Evolutionary conservation across 306 rosid species (phyloP).

Genomic region (Styphnolobium japonicum): DNA sequence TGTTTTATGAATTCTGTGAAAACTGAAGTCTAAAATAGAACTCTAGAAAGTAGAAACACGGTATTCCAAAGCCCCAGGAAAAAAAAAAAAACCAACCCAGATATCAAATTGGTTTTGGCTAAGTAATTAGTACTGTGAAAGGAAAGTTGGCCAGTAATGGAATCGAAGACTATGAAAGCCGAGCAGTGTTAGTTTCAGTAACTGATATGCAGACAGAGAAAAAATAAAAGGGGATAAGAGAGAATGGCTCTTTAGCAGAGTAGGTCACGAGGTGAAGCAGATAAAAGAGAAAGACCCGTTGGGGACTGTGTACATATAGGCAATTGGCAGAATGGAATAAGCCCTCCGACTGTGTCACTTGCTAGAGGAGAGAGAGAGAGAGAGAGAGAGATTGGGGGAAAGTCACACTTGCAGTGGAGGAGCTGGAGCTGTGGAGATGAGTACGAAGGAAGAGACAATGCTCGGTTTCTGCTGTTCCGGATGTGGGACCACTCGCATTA

Average conservation of each 20-base stretch:
- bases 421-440: slow-evolving; percentile 33
- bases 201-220: not conserved
- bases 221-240: slow-evolving; percentile 5
- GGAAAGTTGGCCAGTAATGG: slow-evolving; percentile 28
- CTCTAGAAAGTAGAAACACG: not conserved
- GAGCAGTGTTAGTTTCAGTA: slow-evolving; percentile 3
- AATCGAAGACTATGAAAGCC: not conserved
- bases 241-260: not conserved
- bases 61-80: slow-evolving; percentile 25
- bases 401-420: not conserved
- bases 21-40: not conserved
- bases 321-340: slow-evolving; percentile 20
- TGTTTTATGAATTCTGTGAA: not conserved
- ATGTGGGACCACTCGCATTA: slow-evolving; percentile 46
- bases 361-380: not conserved
- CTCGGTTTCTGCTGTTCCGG: slow-evolving; percentile 51
- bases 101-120: not conserved
- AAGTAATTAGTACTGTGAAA: slow-evolving; percentile 13
- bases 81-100: not conserved
- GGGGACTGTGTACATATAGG: slow-evolving; percentile 40
- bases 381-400: not conserved
- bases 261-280: slow-evolving; percentile 48
- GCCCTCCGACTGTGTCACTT: slow-evolving; percentile 20
- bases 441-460: slow-evolving; percentile 70
- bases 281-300: slow-evolving; percentile 49